Percentiles rank a stretch among this genome's conserved stretches.
phyloP scores from a whole-genome alignment of 2,329 filamentous ascomycete species.

The Colletotrichum noveboracense region DNA sequence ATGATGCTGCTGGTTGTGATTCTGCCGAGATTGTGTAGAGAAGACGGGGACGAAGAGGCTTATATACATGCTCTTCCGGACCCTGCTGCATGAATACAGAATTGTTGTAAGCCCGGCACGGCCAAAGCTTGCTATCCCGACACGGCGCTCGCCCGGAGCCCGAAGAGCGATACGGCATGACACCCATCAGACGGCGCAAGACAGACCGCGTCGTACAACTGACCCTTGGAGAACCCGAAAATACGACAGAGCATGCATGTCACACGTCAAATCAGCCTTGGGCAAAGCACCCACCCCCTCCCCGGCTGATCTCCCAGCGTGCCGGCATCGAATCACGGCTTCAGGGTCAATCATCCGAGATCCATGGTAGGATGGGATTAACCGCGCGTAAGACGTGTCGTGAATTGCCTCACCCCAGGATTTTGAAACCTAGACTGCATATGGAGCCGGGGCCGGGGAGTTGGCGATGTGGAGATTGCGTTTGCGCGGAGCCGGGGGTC shows the following conservation, averaged over 20 bases:
- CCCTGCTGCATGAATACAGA: background rate
- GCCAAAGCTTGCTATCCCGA: background rate
- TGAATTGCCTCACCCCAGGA: background rate
- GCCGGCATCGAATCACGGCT: background rate
- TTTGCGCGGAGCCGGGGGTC: background rate
- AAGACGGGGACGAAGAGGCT: background rate
- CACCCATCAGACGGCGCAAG: background rate
- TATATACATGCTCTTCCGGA: background rate
- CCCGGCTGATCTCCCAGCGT: background rate
- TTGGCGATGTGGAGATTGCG: background rate
- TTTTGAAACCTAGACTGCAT: background rate
- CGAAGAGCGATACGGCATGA: background rate
- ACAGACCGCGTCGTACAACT: background rate
- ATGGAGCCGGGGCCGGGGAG: background rate
- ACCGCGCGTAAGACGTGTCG: background rate
- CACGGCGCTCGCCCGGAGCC: background rate
- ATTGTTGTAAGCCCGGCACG: background rate
- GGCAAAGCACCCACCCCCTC: background rate
- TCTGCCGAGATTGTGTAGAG: accelerated
- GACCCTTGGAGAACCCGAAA: background rate
- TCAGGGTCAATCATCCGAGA: background rate
- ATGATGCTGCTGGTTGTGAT: background rate
- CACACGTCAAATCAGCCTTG: background rate
- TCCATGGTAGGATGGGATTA: background rate
- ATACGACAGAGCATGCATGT: background rate